Percentiles rank a stretch among this genome's conserved stretches.
Evolutionary conservation across 768 basidiomycete genomes (phyloP).

Genomic region (Cystoderma amianthinum): DNA sequence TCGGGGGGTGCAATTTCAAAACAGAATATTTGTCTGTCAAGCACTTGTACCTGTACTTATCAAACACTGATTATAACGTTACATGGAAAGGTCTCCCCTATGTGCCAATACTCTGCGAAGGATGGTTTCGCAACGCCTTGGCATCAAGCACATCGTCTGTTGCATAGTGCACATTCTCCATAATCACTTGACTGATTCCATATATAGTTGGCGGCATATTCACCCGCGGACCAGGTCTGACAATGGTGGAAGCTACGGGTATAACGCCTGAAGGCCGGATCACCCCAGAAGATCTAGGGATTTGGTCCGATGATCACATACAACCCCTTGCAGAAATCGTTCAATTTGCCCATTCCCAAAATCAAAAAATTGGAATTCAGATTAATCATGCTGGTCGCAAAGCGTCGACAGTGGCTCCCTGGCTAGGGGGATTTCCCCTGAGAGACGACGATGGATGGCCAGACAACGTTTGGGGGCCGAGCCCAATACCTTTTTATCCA

Average conservation of each 20-base stretch:
- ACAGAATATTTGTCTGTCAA: slow-evolving; percentile 29
- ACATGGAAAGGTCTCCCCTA: slow-evolving; percentile 36
- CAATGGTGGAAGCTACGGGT: slow-evolving; percentile 59
- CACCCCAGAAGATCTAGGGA: slow-evolving; percentile 51
- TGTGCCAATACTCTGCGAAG: slow-evolving; percentile 38
- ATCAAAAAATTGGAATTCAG: slow-evolving; percentile 50
- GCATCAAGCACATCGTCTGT: slow-evolving; percentile 32
- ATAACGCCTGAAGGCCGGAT: slow-evolving; percentile 51
- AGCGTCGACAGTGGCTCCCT: slow-evolving; percentile 43
- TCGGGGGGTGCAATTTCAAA: slow-evolving; percentile 26
- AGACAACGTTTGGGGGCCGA: slow-evolving; percentile 51
- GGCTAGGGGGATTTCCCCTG: slow-evolving; percentile 25
- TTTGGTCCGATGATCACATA: slow-evolving; percentile 48
- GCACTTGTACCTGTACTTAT: too few species aligned
- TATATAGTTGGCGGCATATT: slow-evolving; percentile 41
- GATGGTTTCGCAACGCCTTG: slow-evolving; percentile 33
- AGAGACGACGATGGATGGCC: slow-evolving; percentile 15
- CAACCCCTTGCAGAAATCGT: slow-evolving; percentile 13
- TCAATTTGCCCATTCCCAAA: slow-evolving; percentile 47
- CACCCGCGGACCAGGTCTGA: slow-evolving; percentile 43
- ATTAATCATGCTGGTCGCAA: slow-evolving; percentile 58
- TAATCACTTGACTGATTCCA: background rate
- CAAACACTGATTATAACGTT: too few species aligned
- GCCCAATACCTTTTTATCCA: slow-evolving; percentile 34
- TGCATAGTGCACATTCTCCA: background rate